Conservation (phyloP, 2,329 filamentous ascomycete species). For the Polytolypa hystricis region DNA sequence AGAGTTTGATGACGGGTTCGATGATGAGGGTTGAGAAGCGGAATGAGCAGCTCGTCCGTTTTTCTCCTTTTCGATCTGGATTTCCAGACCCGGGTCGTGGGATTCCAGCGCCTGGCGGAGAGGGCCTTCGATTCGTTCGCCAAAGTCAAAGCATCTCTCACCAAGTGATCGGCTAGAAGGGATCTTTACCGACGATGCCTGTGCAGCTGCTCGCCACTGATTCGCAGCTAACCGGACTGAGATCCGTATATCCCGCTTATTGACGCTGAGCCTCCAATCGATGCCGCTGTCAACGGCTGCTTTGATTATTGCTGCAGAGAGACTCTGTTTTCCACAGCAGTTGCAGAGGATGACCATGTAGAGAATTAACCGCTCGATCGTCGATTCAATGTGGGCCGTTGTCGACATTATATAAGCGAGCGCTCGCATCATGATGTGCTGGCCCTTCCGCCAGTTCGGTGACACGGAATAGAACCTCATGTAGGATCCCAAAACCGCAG, state of each 20-base stretch:
- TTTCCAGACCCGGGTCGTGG: background rate
- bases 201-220: conserved; percentile 21
- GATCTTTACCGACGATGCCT: conserved; percentile 11
- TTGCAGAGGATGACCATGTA: conserved; percentile 31
- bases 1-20: too few species aligned
- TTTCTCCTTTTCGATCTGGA: background rate
- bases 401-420: conserved; percentile 27
- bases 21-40: too few species aligned
- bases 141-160: conserved; percentile 26
- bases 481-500: conserved; percentile 26
- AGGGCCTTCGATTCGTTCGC: conserved; percentile 18
- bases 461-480: conserved; percentile 27
- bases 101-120: conserved; percentile 10
- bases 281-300: conserved; percentile 28
- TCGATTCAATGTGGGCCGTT: conserved; percentile 17
- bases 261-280: conserved; percentile 16
- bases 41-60: too few species aligned
- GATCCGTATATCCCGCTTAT: conserved; percentile 20
- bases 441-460: conserved; percentile 27
- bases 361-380: conserved; percentile 25
- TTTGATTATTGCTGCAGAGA: conserved; percentile 23
- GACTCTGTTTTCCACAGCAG: conserved; percentile 20
- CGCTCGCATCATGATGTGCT: conserved; percentile 21
- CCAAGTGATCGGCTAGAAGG: conserved; percentile 15
- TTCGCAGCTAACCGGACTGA: conserved; percentile 9